These are phyloP conservation scores for Ogataea kodamae DNA, from an alignment of 805 yeast genomes.

Conservation along the genomic window DNA sequence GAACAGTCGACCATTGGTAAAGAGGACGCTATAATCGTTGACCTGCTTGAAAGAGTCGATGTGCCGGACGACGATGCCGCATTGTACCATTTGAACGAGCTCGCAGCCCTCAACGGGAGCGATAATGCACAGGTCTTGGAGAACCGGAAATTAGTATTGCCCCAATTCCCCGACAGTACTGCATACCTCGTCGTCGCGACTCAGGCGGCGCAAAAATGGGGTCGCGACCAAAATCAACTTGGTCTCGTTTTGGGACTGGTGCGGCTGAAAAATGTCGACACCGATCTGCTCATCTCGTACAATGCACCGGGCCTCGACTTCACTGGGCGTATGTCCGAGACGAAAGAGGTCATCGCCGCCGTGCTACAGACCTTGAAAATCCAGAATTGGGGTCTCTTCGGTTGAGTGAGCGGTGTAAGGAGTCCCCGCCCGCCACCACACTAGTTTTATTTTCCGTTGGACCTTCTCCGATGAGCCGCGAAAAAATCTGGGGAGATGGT, in stretches of 20 bases:
- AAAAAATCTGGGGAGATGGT: conserved; percentile 11
- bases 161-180: conserved; percentile 19
- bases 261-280: conserved; percentile 45
- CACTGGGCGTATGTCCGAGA: conserved; percentile 32
- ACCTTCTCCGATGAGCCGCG: conserved; percentile 22
- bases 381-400: conserved; percentile 47
- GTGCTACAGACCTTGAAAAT: conserved; percentile 34
- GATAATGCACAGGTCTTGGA: conserved; percentile 9
- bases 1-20: conserved; percentile 29
- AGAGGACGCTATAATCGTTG: conserved; percentile 61
- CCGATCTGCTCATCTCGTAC: conserved; percentile 61
- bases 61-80: conserved; percentile 38
- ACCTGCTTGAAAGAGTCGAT: conserved; percentile 52
- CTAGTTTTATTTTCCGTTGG: conserved; percentile 14
- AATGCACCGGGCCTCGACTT: conserved; percentile 50
- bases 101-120: conserved; percentile 41
- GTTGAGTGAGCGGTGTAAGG: conserved; percentile 16
- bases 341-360: conserved; percentile 24
- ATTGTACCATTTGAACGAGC: conserved; percentile 52
- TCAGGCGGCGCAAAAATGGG: conserved; percentile 53
- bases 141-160: conserved; percentile 5
- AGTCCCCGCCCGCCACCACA: conserved; percentile 1
- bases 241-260: conserved; percentile 56
- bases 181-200: conserved; percentile 35
- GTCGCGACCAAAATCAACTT: conserved; percentile 36